These are phyloP conservation scores for Penicillium fimorum DNA, from an alignment of 495 filamentous ascomycete genomes.

Conservation along the genomic window DNA sequence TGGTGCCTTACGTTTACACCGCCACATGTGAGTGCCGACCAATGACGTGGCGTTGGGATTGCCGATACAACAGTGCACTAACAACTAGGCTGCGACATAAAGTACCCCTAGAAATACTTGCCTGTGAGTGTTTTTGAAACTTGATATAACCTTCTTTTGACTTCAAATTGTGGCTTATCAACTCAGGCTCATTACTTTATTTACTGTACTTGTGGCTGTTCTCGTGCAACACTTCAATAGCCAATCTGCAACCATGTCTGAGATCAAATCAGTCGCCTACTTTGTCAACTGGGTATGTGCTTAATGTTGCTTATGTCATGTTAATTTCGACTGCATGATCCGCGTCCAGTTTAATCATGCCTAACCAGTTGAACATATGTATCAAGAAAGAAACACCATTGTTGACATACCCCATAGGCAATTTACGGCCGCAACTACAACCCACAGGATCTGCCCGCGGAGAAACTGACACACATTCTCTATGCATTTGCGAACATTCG, in stretches of 20 bases:
- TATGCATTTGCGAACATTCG: constrained; percentile 87
- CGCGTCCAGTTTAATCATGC: neutral
- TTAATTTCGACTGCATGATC: neutral
- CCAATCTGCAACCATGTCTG: constrained; percentile 29
- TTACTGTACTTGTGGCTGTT: constrained; percentile 25
- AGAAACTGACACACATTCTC: constrained; percentile 87
- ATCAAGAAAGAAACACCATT: neutral
- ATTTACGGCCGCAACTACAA: constrained; percentile 84
- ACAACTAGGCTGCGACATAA: constrained; percentile 34
- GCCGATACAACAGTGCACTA: constrained; percentile 20
- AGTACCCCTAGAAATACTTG: constrained; percentile 20
- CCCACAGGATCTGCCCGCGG: constrained; percentile 81
- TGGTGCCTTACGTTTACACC: constrained; percentile 10
- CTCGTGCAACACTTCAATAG: constrained; percentile 22
- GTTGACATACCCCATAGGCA: constrained; percentile 51
- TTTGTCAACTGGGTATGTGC: constrained; percentile 57
- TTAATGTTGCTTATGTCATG: neutral
- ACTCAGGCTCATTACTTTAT: constrained; percentile 14
- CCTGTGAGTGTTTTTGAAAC: neutral
- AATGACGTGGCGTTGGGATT: constrained; percentile 26
- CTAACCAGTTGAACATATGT: neutral
- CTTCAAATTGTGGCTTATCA: constrained; percentile 19
- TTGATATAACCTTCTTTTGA: neutral
- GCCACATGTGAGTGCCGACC: constrained; percentile 11
- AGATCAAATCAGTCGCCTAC: constrained; percentile 50